A percentile compares a stretch with the other conserved stretches of the same genome.
Evolutionary conservation across 2,329 filamentous ascomycete genomes (phyloP).

Genomic region (Ophiostoma australiae): DNA sequence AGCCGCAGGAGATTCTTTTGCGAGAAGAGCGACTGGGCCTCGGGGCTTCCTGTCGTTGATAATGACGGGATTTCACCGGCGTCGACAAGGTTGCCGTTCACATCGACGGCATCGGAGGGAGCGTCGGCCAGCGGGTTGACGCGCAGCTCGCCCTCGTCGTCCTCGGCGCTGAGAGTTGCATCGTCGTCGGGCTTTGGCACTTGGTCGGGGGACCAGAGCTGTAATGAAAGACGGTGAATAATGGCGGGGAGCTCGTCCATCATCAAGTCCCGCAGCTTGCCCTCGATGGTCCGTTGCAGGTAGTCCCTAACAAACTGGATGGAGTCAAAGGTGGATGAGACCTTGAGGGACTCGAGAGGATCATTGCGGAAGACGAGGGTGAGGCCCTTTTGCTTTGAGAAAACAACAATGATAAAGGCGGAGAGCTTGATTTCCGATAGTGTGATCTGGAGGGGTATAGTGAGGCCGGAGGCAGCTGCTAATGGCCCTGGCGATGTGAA

Average conservation of each 20-base stretch:
- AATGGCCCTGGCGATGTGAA: constrained; percentile 92
- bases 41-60: constrained; percentile 71
- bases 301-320: constrained; percentile 98
- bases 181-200: constrained; percentile 58
- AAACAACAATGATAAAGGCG: constrained; percentile 95
- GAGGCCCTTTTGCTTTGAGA: constrained; percentile 93
- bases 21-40: constrained; percentile 86
- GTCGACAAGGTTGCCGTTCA: constrained; percentile 70
- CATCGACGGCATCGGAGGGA: constrained; percentile 76
- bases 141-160: constrained; percentile 55
- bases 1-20: constrained; percentile 87
- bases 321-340: constrained; percentile 97
- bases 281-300: constrained; percentile 91
- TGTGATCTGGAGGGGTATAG: constrained; percentile 96
- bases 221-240: constrained; percentile 84
- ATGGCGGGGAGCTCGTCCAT: constrained; percentile 98
- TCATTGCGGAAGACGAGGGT: constrained; percentile 98
- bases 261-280: constrained; percentile 84
- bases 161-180: constrained; percentile 46
- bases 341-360: constrained; percentile 93
- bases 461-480: constrained; percentile 84
- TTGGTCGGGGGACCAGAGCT: constrained; percentile 86
- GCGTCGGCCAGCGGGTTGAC: constrained; percentile 78
- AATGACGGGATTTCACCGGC: constrained; percentile 69
- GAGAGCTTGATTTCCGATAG: constrained; percentile 92